Evolutionary conservation across 768 basidiomycete genomes (phyloP).

Genomic region (Dictyophora rubrovolvata): DNA sequence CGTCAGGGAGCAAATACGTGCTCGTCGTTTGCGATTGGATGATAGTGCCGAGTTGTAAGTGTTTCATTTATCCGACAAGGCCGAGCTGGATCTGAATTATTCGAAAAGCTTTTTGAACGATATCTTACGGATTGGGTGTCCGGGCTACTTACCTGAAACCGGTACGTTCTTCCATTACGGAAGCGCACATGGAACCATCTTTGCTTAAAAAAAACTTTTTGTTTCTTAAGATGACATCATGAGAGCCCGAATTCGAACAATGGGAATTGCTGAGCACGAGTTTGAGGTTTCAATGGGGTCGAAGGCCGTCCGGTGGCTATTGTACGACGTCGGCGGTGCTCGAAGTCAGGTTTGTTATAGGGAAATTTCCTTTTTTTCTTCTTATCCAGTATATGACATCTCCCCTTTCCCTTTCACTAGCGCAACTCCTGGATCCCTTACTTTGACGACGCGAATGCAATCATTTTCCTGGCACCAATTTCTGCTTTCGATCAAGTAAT

Average conservation of each 20-base stretch:
- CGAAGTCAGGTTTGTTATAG: slow-evolving; percentile 37
- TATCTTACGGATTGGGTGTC: slow-evolving; percentile 58
- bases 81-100: slow-evolving; percentile 4
- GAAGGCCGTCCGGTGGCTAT: slow-evolving; percentile 63
- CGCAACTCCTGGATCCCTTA: slow-evolving; percentile 73
- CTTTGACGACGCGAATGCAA: slow-evolving; percentile 67
- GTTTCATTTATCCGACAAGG: background rate
- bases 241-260: slow-evolving; percentile 83
- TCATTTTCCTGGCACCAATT: slow-evolving; percentile 71
- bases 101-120: slow-evolving; percentile 57
- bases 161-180: slow-evolving; percentile 29
- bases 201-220: slow-evolving; percentile 22
- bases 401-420: background rate
- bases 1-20: slow-evolving; percentile 57
- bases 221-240: slow-evolving; percentile 57
- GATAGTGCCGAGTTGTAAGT: slow-evolving; percentile 87
- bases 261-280: slow-evolving; percentile 77
- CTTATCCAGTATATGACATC: background rate
- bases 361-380: background rate
- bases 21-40: slow-evolving; percentile 64
- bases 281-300: slow-evolving; percentile 72
- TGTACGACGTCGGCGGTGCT: slow-evolving; percentile 65
- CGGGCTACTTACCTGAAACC: slow-evolving; percentile 64
- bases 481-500: slow-evolving; percentile 70
- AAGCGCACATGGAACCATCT: background rate